These are phyloP conservation scores for Aspergillus fumigatus DNA, from an alignment of 2,329 filamentous ascomycete species.

Conservation along the genomic window DNA sequence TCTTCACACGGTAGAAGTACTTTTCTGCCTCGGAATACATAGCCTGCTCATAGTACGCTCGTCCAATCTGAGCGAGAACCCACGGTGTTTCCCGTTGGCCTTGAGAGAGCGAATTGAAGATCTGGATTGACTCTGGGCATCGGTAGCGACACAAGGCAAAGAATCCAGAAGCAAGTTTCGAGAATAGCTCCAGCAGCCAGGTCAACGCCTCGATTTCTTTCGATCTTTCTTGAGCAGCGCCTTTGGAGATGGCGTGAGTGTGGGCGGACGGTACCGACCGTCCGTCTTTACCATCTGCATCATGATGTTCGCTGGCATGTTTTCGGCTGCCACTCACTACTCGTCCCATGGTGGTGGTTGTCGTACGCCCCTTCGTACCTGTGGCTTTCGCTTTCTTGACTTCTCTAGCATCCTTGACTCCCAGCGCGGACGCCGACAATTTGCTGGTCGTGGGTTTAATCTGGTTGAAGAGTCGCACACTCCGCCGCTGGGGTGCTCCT, in stretches of 20 bases:
- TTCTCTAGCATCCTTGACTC: constrained; percentile 63
- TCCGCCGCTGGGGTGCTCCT: constrained; percentile 62
- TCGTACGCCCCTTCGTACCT: constrained; percentile 61
- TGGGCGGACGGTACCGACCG: constrained; percentile 34
- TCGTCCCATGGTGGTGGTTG: constrained; percentile 69
- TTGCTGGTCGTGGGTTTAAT: constrained; percentile 63
- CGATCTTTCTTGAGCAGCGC: constrained; percentile 46
- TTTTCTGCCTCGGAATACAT: constrained; percentile 83
- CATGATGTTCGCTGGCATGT: constrained; percentile 52
- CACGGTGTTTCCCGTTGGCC: constrained; percentile 85
- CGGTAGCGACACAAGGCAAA: constrained; percentile 73
- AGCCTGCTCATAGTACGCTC: constrained; percentile 85
- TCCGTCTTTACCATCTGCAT: constrained; percentile 63
- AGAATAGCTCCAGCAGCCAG: constrained; percentile 74
- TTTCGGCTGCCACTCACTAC: constrained; percentile 90
- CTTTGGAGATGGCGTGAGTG: constrained; percentile 25
- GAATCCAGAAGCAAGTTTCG: constrained; percentile 76
- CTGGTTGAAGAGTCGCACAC: constrained; percentile 67
- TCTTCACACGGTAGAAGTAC: constrained; percentile 73
- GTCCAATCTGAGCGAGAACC: constrained; percentile 86
- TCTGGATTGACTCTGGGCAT: constrained; percentile 69
- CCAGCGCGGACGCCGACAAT: constrained; percentile 56
- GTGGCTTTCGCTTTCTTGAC: constrained; percentile 79
- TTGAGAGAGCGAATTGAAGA: constrained; percentile 65
- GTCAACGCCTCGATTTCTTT: constrained; percentile 72